Evolutionary conservation across 1,139 yeast genomes (phyloP).

Genomic region (Geotrichum carabidarum): DNA sequence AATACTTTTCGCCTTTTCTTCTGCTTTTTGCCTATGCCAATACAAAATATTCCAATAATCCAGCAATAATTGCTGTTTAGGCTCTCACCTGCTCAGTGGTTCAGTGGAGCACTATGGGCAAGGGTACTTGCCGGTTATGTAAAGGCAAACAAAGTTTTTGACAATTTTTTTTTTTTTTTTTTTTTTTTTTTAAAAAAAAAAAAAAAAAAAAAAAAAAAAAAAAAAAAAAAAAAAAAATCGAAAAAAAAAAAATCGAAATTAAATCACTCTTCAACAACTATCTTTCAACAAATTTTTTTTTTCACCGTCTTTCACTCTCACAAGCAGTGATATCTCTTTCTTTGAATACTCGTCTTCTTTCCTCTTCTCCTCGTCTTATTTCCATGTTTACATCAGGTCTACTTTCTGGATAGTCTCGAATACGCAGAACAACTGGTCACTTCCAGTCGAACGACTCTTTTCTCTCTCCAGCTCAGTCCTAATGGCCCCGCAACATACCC

Average conservation of each 20-base stretch:
- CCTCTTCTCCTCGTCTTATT: not conserved
- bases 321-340: not conserved
- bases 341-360: not conserved
- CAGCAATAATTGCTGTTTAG: too few relatives aligned
- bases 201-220: constrained; percentile 1
- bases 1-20: too few relatives aligned
- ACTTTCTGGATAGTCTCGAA: not conserved
- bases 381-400: not conserved
- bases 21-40: too few relatives aligned
- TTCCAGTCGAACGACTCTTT: not conserved
- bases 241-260: not conserved
- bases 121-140: too few relatives aligned
- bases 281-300: not conserved
- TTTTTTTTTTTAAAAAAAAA: constrained; percentile 4
- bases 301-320: not conserved
- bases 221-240: not conserved
- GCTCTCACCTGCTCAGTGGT: too few relatives aligned
- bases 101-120: too few relatives aligned
- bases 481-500: constrained; percentile 10
- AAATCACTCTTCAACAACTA: not conserved
- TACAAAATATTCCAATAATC: too few relatives aligned
- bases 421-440: not conserved
- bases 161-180: not conserved
- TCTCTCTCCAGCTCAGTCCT: not conserved
- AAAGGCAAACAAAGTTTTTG: not conserved